Conservation (phyloP, 306 rosid species). For the Argentina anserina region DNA sequence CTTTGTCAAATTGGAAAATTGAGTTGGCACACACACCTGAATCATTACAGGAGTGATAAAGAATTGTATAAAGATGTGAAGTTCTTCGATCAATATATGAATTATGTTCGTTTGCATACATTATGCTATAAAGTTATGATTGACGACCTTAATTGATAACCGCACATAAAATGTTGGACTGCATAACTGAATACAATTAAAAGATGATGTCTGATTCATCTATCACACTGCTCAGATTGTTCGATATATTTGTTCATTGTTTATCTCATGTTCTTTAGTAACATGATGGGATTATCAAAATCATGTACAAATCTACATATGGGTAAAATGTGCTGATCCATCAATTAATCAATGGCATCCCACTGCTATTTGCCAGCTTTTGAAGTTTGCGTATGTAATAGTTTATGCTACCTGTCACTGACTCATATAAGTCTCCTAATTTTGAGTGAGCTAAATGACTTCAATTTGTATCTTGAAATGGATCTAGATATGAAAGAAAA, state of each 20-base stretch:
- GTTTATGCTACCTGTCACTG: background rate
- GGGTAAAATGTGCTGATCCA: background rate
- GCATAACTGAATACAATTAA: background rate
- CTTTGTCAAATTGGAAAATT: background rate
- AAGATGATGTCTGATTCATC: background rate
- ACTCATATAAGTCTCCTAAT: conserved; percentile 1
- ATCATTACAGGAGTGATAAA: background rate
- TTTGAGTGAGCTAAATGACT: background rate
- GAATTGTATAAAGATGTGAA: background rate
- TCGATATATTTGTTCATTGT: background rate
- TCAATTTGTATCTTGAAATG: background rate
- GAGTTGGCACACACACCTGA: conserved; percentile 8
- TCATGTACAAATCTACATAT: background rate
- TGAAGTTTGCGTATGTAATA: background rate
- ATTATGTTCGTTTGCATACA: background rate
- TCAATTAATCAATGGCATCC: conserved; percentile 10
- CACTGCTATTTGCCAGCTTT: conserved; percentile 14
- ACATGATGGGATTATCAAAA: background rate
- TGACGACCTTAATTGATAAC: background rate
- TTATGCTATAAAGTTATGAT: background rate
- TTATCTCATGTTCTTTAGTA: conserved; percentile 1
- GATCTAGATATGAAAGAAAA: conserved; percentile 21
- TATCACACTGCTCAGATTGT: background rate
- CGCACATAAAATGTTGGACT: background rate
- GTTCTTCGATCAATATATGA: too few species aligned